Evolutionary conservation across 805 yeast species (phyloP).

Genomic region (Dipodascus albidus): DNA sequence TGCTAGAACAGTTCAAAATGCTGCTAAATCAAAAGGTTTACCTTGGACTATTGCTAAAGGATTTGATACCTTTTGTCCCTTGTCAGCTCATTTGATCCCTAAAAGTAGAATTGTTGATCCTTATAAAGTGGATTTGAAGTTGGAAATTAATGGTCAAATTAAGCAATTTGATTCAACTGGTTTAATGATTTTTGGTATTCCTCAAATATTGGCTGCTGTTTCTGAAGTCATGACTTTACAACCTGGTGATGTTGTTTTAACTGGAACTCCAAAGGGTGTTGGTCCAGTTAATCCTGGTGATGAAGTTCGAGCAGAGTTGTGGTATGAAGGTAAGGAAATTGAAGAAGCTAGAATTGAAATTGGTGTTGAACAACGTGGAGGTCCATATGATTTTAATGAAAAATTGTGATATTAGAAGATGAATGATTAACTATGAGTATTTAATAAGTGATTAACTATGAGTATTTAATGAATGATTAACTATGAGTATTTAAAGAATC

Average conservation of each 20-base stretch:
- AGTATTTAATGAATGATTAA: no score
- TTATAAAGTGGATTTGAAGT: conserved; percentile 49
- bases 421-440: background rate
- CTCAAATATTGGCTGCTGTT: conserved; percentile 66
- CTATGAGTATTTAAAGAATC: no score
- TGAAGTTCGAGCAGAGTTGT: conserved; percentile 49
- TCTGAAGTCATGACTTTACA: conserved; percentile 73
- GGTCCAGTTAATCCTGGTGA: conserved; percentile 78
- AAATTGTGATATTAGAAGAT: no score
- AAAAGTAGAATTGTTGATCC: conserved; percentile 60
- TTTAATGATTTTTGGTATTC: conserved; percentile 83
- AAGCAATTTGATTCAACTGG: conserved; percentile 64
- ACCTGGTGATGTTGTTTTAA: conserved; percentile 44
- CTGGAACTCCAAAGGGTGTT: conserved; percentile 45
- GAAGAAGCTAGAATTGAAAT: conserved; percentile 38
- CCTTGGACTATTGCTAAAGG: conserved; percentile 98
- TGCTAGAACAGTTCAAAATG: conserved; percentile 92
- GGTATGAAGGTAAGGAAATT: conserved; percentile 43
- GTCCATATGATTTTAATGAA: conserved; percentile 41
- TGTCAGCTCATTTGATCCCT: conserved; percentile 56
- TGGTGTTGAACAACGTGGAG: conserved; percentile 44
- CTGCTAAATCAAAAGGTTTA: conserved; percentile 82
- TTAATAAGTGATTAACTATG: no score
- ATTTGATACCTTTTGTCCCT: conserved; percentile 88
- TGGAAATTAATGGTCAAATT: conserved; percentile 57